Conservation (phyloP, 1,139 yeast species). For the Kluyveromyces marxianus region DNA sequence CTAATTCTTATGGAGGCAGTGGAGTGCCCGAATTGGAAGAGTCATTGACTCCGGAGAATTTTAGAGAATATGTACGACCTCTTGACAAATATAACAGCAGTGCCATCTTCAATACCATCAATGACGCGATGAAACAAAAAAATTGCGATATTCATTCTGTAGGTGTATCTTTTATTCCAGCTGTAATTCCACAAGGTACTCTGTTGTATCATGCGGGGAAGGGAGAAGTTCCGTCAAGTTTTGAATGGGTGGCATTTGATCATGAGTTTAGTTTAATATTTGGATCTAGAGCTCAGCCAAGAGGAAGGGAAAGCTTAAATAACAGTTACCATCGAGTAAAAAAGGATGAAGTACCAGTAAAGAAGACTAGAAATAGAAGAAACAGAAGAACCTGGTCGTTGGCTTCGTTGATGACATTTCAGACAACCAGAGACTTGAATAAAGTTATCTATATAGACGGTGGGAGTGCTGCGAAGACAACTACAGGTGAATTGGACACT, state of each 20-base stretch:
- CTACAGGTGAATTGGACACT: slow-evolving; percentile 53
- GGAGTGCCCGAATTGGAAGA: not conserved
- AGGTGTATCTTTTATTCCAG: slow-evolving; percentile 52
- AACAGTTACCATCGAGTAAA: no score
- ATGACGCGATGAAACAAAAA: slow-evolving; percentile 43
- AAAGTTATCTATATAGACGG: slow-evolving; percentile 46
- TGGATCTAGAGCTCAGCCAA: slow-evolving; percentile 22
- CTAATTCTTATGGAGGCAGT: not conserved
- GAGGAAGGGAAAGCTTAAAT: slow-evolving; percentile 12
- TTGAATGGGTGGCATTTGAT: slow-evolving; percentile 56
- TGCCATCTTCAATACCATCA: slow-evolving; percentile 45
- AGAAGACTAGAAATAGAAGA: not conserved
- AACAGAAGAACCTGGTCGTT: not conserved
- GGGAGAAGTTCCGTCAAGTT: slow-evolving; percentile 35
- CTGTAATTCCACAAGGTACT: slow-evolving; percentile 48
- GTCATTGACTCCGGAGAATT: slow-evolving; percentile 11
- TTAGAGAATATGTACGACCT: slow-evolving; percentile 16
- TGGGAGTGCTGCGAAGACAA: slow-evolving; percentile 49
- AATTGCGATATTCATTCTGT: slow-evolving; percentile 43
- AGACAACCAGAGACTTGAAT: slow-evolving; percentile 38
- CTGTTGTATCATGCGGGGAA: slow-evolving; percentile 41
- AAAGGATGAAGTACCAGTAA: not conserved
- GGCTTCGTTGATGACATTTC: slow-evolving; percentile 31
- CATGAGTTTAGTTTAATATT: slow-evolving; percentile 48
- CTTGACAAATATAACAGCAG: slow-evolving; percentile 43